Base-by-base conservation (phyloP, 352 stramenopile species). In the Pythium scleroteichum region DNA sequence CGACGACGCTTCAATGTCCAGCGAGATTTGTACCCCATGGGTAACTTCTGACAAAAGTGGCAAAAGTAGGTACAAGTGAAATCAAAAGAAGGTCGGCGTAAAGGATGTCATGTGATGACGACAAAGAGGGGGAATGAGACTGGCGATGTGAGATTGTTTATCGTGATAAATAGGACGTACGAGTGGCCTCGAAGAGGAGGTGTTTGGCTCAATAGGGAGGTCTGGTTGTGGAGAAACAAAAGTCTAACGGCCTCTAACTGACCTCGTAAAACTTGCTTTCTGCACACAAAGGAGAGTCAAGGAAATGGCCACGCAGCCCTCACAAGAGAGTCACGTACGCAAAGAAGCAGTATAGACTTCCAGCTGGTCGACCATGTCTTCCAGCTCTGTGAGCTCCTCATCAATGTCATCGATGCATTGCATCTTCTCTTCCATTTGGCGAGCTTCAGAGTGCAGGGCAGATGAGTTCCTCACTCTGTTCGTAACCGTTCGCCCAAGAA, bases 331-430 rank as follows among this genome's bases (percentile, higher is more conserved):
- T 12, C 3, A 14, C 75, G 59, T 76, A 94, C 85, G 77, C 17
- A 94, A 66, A 10, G 81, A 84, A 27, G 68, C 71, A 1, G 81
- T 92, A 71, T 94, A 94, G 45, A 83, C 63, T 35, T 94, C 82
- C 22, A 94, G 73, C 53, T 94, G 81, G n/a, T 92, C 76, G 52
- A 94, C 83, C 82, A 94, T 92, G 38, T 94, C 85, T 71, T 94
- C 85, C 39, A 94, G 71, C 67, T 92, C 82, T 4, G 71, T 76
- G n/a, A 94, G 71, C 69, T 94, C 85, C 59, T 92, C 82, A 59
- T 94, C 82, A 27, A 94, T 87, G 42, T 87, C 83, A 59, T 92
- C 78, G 55, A 94, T 92, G 24, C 78, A 77, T 35, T 77, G 66
- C 76, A 92, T 87, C 59, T 92, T 90, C 38, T 90, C 78, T 32